phyloP scores from a whole-genome alignment of 2,329 filamentous ascomycete species.

The Colletotrichum sidae region DNA sequence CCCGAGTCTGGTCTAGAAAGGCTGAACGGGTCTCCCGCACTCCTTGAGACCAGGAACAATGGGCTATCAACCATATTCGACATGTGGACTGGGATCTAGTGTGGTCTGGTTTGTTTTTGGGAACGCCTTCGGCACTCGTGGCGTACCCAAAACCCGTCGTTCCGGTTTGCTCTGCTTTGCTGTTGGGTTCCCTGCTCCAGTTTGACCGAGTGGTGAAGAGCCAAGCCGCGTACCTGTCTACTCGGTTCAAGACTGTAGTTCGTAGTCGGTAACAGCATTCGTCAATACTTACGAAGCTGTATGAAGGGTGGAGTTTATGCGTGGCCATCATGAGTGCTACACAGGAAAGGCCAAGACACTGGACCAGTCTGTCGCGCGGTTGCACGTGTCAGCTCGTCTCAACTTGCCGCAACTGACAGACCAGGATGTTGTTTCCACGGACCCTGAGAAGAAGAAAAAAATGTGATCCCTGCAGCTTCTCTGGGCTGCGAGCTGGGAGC shows the following conservation, averaged over 20 bases:
- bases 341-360: slow-evolving; percentile 1
- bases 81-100: slow-evolving; percentile 8
- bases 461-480: background rate
- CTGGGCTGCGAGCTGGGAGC: no score
- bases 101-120: no score
- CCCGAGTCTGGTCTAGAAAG: slow-evolving; percentile 13
- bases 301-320: slow-evolving; percentile 11
- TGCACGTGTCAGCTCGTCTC: slow-evolving; percentile 27
- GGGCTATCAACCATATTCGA: slow-evolving; percentile 15
- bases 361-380: slow-evolving; percentile 3
- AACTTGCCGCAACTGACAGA: slow-evolving; percentile 22
- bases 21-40: slow-evolving; percentile 1
- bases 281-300: slow-evolving; percentile 18
- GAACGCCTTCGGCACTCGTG: background rate
- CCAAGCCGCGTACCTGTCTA: slow-evolving; percentile 11
- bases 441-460: slow-evolving; percentile 1
- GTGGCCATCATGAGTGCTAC: background rate
- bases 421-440: background rate
- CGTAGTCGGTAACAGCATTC: background rate
- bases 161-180: background rate
- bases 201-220: no score
- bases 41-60: slow-evolving; percentile 19
- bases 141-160: slow-evolving; percentile 8
- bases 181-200: no score
- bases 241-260: background rate